These are phyloP conservation scores for Leishmania turanica DNA, from an alignment of 208 protist genomes.

Conservation along the genomic window DNA sequence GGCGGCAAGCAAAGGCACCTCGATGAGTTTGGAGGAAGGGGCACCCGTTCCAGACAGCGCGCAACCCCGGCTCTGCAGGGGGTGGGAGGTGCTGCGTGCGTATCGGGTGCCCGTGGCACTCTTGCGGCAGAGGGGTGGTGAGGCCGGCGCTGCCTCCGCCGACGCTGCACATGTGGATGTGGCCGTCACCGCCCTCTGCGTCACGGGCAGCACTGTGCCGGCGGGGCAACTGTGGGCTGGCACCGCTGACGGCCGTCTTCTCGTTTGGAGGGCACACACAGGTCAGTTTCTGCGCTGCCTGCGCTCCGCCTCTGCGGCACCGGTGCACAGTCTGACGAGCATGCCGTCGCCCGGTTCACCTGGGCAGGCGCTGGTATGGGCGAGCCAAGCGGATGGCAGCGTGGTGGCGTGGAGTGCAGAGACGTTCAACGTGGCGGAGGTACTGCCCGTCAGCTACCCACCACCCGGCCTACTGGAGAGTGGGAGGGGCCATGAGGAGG, in stretches of 20 bases:
- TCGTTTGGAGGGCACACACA: constrained; percentile 42
- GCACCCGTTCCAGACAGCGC: neutral
- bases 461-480: neutral
- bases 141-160: neutral
- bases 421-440: constrained; percentile 32
- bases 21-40: neutral
- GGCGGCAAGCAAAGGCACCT: neutral
- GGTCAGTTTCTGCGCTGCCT: constrained; percentile 35
- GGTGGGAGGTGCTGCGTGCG: constrained; percentile 23
- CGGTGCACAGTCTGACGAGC: constrained; percentile 24
- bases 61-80: neutral
- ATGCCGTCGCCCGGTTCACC: neutral
- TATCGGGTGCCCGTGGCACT: constrained; percentile 16
- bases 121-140: neutral
- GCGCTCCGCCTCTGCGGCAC: constrained; percentile 18
- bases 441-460: constrained; percentile 51
- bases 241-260: constrained; percentile 32
- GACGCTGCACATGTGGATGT: neutral
- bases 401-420: constrained; percentile 44
- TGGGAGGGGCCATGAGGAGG: neutral
- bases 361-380: constrained; percentile 34
- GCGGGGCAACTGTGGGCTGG: constrained; percentile 40
- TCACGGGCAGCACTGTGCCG: neutral
- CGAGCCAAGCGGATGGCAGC: constrained; percentile 44
- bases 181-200: constrained; percentile 22